phyloP scores from a whole-genome alignment of 352 stramenopile species.

The Albugo candida region DNA sequence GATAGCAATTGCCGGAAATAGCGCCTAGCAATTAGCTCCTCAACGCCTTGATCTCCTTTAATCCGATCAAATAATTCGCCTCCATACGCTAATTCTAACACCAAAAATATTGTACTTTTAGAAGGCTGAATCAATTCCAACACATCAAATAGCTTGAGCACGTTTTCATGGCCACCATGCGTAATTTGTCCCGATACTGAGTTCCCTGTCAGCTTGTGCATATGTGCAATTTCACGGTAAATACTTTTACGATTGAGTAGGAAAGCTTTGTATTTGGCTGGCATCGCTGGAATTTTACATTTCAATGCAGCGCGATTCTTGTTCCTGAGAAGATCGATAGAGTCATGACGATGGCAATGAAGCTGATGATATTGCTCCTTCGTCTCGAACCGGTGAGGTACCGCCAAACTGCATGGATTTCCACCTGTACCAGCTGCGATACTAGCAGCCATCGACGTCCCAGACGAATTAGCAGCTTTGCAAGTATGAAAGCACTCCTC shows the following conservation, averaged over 20 bases:
- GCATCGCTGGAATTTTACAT: constrained; percentile 58
- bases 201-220: constrained; percentile 81
- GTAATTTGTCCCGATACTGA: constrained; percentile 47
- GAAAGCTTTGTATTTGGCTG: constrained; percentile 88
- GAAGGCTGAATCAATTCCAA: constrained; percentile 89
- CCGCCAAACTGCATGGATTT: background rate
- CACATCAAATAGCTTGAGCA: constrained; percentile 92
- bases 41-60: constrained; percentile 56
- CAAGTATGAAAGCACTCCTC: background rate
- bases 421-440: background rate
- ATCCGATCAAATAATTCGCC: constrained; percentile 90
- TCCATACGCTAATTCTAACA: constrained; percentile 80
- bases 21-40: constrained; percentile 53
- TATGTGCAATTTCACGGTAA: constrained; percentile 91
- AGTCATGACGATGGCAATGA: too few species aligned
- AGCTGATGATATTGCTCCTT: constrained; percentile 6
- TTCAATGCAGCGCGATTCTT: background rate
- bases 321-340: too few species aligned
- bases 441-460: background rate
- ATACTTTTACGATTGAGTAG: constrained; percentile 81
- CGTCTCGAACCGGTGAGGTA: background rate
- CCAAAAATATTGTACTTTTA: constrained; percentile 87
- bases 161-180: constrained; percentile 82
- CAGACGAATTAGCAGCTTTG: too few species aligned
- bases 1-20: constrained; percentile 83